These are phyloP conservation scores for Cutaneotrichosporon mucoides DNA, from an alignment of 1,284 basidiomycete species.

Conservation along the genomic window DNA sequence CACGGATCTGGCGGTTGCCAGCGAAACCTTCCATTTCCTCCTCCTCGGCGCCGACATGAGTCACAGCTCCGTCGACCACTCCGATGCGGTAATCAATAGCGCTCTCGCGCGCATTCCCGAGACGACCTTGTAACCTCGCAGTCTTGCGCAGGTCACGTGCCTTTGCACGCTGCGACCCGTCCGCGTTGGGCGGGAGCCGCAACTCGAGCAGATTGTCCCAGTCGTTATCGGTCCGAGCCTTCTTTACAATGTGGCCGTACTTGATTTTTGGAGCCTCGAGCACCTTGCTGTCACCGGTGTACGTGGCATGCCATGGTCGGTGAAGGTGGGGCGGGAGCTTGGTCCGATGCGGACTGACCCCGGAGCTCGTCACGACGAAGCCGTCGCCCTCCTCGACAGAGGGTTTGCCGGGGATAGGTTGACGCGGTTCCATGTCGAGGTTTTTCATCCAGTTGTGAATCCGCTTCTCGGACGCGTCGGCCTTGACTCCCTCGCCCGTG, in stretches of 20 bases:
- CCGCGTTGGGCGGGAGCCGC: constrained; percentile 47
- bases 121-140: constrained; percentile 56
- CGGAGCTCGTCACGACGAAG: background rate
- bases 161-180: constrained; percentile 56
- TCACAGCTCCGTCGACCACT: constrained; percentile 52
- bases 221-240: constrained; percentile 14
- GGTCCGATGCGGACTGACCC: constrained; percentile 30
- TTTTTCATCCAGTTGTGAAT: constrained; percentile 54
- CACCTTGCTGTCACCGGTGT: constrained; percentile 33
- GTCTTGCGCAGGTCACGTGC: constrained; percentile 58
- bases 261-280: constrained; percentile 32
- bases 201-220: constrained; percentile 39
- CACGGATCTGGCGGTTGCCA: constrained; percentile 54
- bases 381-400: background rate
- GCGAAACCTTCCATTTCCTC: constrained; percentile 54
- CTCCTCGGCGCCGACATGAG: constrained; percentile 14
- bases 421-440: constrained; percentile 35
- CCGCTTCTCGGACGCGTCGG: constrained; percentile 65
- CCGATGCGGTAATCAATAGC: constrained; percentile 67
- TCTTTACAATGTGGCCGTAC: constrained; percentile 41
- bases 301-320: constrained; percentile 46
- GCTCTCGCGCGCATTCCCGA: constrained; percentile 65
- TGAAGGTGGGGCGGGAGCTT: constrained; percentile 45
- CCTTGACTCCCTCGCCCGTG: constrained; percentile 42
- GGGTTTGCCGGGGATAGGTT: background rate